Base-by-base conservation (phyloP, 495 filamentous ascomycete species). In the Lophiotrema nucula region DNA sequence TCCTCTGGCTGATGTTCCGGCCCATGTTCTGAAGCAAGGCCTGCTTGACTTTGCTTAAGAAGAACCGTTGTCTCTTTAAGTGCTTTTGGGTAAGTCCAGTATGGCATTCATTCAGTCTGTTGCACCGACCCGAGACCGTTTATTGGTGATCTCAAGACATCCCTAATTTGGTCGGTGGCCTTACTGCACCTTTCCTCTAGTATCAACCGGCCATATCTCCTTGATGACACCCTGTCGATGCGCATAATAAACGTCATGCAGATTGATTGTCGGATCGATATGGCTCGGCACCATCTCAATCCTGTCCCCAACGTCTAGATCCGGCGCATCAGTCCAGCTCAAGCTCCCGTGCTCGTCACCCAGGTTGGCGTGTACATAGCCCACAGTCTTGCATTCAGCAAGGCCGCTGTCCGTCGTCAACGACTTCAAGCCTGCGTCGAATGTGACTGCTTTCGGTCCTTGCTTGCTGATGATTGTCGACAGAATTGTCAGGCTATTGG, bases 401-500 rank as follows among this genome's bases (percentile, higher is more conserved):
- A 64, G 33, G 13, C 61, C 61, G 21, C 61, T 64, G 48, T 64
- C 61, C 11, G 61, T 64, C 10, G 55, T 64, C 13, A 64, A 23
- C 1, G 47, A 42, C 47, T 64, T 64, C 13, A 64, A 35, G 26
- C 61, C 61, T 4, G 56, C 45, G 27, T 64, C 61, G 15, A 64
- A 59, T 12, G 61, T 64, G n/a, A 64, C 47, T 15, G 38, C 25
- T 19, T 64, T 56, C 8, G 55, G 51, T n/a, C 49, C 61, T 38
- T 58, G 56, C 41, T 64, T 64, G 61, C 61, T 64, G 23, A 64
- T 54, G 13, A 59, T 56, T 4, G 61, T 60, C 0, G 49, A 22
- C 8, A 53, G 58, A 38, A 62, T 60, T 2, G 63, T 65, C 21
- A 72, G 58, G 49, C 60, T 67, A 60, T 72, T 59, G 13, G 43